A percentile compares a stretch with the other conserved stretches of the same genome.
These are phyloP conservation scores for Gossypium australe DNA, from an alignment of 345 rosid species.

Conservation along the genomic window DNA sequence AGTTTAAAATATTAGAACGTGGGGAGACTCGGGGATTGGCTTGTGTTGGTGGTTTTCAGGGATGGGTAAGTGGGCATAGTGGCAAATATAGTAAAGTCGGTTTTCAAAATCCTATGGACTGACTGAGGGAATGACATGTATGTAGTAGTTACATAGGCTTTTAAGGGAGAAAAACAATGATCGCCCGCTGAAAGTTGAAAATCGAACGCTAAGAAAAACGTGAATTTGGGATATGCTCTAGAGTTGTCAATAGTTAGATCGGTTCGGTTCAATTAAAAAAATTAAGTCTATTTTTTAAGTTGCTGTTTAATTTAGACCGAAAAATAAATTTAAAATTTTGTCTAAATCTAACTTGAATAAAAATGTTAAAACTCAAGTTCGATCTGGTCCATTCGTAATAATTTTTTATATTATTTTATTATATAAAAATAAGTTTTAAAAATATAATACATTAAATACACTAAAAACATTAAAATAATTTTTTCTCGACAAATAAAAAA, in stretches of 20 bases:
- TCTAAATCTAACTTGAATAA: accelerated
- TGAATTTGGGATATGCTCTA: neutral
- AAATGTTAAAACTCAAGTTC: too few species aligned
- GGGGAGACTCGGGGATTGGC: neutral
- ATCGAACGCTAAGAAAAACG: neutral
- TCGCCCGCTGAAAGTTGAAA: neutral
- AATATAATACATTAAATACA: too few species aligned
- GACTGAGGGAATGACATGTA: neutral
- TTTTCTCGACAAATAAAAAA: too few species aligned
- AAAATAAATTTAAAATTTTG: too few species aligned
- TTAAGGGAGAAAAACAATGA: neutral
- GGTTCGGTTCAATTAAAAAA: too few species aligned
- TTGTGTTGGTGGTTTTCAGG: neutral
- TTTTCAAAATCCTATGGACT: neutral
- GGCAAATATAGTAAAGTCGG: too few species aligned
- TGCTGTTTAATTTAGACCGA: accelerated
- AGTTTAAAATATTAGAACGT: neutral
- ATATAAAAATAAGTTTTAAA: too few species aligned
- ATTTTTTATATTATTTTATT: too few species aligned
- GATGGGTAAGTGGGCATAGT: neutral
- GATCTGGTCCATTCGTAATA: accelerated
- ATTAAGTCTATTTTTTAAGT: too few species aligned
- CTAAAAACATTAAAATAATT: too few species aligned
- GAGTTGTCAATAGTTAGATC: too few species aligned
- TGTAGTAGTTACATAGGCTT: too few species aligned